Percentiles rank a stretch among this genome's conserved stretches.
phyloP scores from a whole-genome alignment of 2,329 filamentous ascomycete species.

The Penicillium sp. region DNA sequence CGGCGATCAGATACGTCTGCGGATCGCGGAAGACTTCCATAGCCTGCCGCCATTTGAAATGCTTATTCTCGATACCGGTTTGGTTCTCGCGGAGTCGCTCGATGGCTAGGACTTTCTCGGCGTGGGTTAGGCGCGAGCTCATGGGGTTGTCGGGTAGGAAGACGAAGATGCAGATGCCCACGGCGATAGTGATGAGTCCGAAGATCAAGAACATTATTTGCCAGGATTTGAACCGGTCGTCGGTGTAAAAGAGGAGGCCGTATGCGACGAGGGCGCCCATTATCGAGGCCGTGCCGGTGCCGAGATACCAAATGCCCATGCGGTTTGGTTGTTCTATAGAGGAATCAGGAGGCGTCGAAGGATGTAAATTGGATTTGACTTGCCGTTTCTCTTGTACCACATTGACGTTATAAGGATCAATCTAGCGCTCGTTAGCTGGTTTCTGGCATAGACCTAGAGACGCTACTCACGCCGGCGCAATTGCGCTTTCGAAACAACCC shows the following conservation, averaged over 20 bases:
- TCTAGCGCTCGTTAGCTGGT: slow-evolving; percentile 12
- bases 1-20: slow-evolving; percentile 43
- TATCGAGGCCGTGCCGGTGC: slow-evolving; percentile 55
- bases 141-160: slow-evolving; percentile 46
- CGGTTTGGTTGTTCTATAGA: slow-evolving; percentile 55
- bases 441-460: not conserved
- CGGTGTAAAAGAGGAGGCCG: slow-evolving; percentile 53
- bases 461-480: slow-evolving; percentile 46
- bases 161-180: slow-evolving; percentile 38
- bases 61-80: slow-evolving; percentile 53
- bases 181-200: slow-evolving; percentile 43
- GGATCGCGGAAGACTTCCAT: slow-evolving; percentile 46
- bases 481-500: slow-evolving; percentile 54
- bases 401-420: slow-evolving; percentile 56
- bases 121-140: slow-evolving; percentile 36
- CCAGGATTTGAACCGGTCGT: slow-evolving; percentile 43
- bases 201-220: slow-evolving; percentile 52
- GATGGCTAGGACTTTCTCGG: slow-evolving; percentile 38
- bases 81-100: slow-evolving; percentile 48
- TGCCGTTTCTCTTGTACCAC: slow-evolving; percentile 51
- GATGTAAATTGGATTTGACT: not conserved
- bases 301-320: slow-evolving; percentile 61
- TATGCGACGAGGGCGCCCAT: slow-evolving; percentile 55
- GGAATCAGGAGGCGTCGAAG: not conserved
- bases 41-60: slow-evolving; percentile 49